Base-by-base conservation (phyloP, 768 basidiomycete genomes). In the Leucogyrophana mollusca region DNA sequence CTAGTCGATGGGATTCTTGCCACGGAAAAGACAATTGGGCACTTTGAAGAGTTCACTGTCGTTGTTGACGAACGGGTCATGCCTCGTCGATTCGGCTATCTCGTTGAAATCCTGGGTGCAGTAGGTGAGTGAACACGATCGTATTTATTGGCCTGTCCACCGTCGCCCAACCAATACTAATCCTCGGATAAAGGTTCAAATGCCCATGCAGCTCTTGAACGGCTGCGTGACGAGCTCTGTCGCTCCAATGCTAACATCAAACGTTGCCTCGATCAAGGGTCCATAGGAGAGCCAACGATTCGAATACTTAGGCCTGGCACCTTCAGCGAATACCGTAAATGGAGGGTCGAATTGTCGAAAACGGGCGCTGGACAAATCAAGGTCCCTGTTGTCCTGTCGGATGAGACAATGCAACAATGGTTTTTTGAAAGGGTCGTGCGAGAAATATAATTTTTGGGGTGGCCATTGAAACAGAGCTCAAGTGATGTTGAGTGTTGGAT, bases 51-150 rank as follows among this genome's bases (percentile, higher is more conserved):
- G 9, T 46, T 21, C 21, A 32, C 24, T n/a, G n/a, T 33, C 27
- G 34, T 46, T 1, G 16, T 49, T 9, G 44, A 53, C 16, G 45
- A 42, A 4, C 44, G 48, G 30, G 16, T n/a, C 2, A 7, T 23
- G 4, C 52, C 52, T 33, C 11, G 14, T 9, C 41, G 43, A 9
- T 43, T 30, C 38, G 52, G 49, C n/a, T 50, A 35, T 32, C 33
- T 46, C 36, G 27, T 50, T 30, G 44, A 50, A 22, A 10, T 49
- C 24, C 42, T 14, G 30, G 47, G 30, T 1, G 43, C 18, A 7
- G 21, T 36, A 10, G 23, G 47, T 49, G 34, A 43, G 4, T 21
- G 27, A 6, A 43, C 42, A 32, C 9, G 17, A 34, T 4, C 10
- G 21, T 17, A 4, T 4, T 43, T 47, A 4, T 3, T 2, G n/a